Evolutionary conservation across 1,284 basidiomycete genomes (phyloP), one percentile per base, ranked within the genome.

Genomic region (Leccinum fuscescens): DNA sequence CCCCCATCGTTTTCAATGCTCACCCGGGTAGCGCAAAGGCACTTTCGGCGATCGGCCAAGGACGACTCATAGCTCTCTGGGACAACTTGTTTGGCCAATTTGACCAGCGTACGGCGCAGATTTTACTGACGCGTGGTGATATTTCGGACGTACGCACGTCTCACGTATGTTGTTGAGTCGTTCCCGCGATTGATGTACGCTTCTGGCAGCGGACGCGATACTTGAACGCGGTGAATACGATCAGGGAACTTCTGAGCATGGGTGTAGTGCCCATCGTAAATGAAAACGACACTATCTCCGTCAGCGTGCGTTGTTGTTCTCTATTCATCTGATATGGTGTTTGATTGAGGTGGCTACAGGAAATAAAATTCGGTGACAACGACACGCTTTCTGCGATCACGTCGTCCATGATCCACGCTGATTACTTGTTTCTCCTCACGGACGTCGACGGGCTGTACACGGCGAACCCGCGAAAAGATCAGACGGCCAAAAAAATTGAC

Each of bases 291-390:
- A 97, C 95, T 0, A 87, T 98, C 17, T 95, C 94, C 20, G 95
- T 98, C 60, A 93, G 92, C 76, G 93, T 95, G 72, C 74, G 90
- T 85, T 6, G 29, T 3, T 11, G 22, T 51, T 58, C n/a, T 4
- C 33, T 4, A 0, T n/a, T 35, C 33, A 3, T 37, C 51, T 42
- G 11, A 6, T 33, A 2, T 33, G 53, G 6, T 57, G n/a, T 17
- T 5, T 44, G 51, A 48, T 37, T 59, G 55, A 71, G 35, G 8
- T 39, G 1, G 44, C 14, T 4, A 9, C 68, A 94, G 92, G 96
- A 99, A 88, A 97, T 99, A 67, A 96, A 96, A 89, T 99, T 99
- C 70, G 96, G 97, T 55, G 97, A 99, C 78, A 99, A 99, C 72
- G 97, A 99, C 73, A 98, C 96, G 0, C 80, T 99, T 17, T 98